phyloP scores from a whole-genome alignment of 306 rosid species.

The Dryas octopetala region DNA sequence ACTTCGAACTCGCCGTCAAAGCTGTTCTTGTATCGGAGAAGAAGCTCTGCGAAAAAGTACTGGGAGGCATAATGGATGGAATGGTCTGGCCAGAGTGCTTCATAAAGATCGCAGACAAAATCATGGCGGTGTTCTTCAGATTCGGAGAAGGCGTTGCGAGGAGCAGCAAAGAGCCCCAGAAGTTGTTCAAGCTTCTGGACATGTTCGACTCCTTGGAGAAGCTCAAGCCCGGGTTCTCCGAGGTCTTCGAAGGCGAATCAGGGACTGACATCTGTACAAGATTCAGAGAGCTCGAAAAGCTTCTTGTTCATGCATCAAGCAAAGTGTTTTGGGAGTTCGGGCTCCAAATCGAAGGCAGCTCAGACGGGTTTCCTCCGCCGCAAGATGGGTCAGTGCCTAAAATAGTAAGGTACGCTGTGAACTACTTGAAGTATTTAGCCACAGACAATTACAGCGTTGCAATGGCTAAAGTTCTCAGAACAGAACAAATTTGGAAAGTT shows the following conservation, averaged over 20 bases:
- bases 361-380: constrained; percentile 68
- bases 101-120: constrained; percentile 80
- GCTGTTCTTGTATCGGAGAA: constrained; percentile 71
- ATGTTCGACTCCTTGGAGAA: constrained; percentile 69
- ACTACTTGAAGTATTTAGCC: constrained; percentile 73
- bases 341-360: constrained; percentile 68
- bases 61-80: constrained; percentile 69
- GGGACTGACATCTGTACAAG: constrained; percentile 58
- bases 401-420: constrained; percentile 69
- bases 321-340: constrained; percentile 89
- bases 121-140: constrained; percentile 85
- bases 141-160: constrained; percentile 84
- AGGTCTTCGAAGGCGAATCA: constrained; percentile 61
- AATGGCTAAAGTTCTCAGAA: constrained; percentile 69
- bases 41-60: constrained; percentile 52
- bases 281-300: constrained; percentile 75
- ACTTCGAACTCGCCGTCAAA: constrained; percentile 61
- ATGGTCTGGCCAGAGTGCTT: constrained; percentile 78
- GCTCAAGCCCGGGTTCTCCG: constrained; percentile 47
- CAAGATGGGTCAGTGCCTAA: constrained; percentile 82
- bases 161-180: constrained; percentile 87
- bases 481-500: constrained; percentile 69
- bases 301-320: constrained; percentile 71
- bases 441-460: constrained; percentile 47
- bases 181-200: constrained; percentile 76